phyloP scores from a whole-genome alignment of 495 filamentous ascomycete genomes.

The Tuber melanosporum region DNA sequence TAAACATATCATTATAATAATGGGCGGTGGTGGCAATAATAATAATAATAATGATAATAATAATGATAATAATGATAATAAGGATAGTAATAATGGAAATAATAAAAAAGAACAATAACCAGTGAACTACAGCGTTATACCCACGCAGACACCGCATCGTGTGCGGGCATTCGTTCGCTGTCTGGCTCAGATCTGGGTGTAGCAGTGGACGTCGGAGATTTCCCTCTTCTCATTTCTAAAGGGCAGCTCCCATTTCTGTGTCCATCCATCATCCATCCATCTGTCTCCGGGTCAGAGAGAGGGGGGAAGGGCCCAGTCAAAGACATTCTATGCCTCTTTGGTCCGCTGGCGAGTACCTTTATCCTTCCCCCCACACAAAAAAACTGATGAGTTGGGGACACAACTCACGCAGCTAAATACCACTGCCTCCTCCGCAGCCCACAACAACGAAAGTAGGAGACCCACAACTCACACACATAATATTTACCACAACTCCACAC shows the following conservation, averaged over 20 bases:
- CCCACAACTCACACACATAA: background rate
- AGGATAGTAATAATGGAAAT: background rate
- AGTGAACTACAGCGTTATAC: background rate
- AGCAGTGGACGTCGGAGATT: background rate
- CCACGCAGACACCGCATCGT: background rate
- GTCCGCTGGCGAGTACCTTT: background rate
- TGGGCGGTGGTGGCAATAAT: background rate
- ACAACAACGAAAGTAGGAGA: background rate
- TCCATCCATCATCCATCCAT: background rate
- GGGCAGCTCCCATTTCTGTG: background rate
- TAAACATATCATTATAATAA: background rate
- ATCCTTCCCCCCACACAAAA: background rate
- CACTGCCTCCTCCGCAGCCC: background rate
- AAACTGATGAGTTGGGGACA: background rate
- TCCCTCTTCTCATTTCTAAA: background rate
- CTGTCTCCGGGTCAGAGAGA: background rate
- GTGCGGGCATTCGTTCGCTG: background rate
- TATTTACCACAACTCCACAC: background rate
- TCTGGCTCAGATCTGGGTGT: background rate
- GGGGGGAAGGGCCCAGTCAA: background rate
- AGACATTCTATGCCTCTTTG: background rate
- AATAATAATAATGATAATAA: background rate
- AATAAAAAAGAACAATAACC: background rate
- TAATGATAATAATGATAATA: background rate
- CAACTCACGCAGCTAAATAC: constrained; percentile 4